Conservation (phyloP, 768 basidiomycete genomes). For the Coprinellus aureogranulatus region DNA sequence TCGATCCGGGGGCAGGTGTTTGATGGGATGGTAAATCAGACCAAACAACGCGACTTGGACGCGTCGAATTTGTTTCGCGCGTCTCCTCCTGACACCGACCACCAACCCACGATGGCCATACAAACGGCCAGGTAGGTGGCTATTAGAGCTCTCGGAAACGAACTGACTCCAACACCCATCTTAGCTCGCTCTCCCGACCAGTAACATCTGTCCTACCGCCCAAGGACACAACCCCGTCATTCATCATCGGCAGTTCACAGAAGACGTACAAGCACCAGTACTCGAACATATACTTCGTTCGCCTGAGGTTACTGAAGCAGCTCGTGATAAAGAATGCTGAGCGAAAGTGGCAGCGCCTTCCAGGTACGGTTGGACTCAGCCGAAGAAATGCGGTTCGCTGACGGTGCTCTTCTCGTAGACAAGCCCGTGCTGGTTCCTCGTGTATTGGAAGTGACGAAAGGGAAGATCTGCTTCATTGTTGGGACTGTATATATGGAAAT, state of each 20-base stretch:
- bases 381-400: neutral
- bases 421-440: conserved; percentile 70
- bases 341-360: conserved; percentile 38
- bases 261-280: conserved; percentile 57
- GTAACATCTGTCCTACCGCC: conserved; percentile 39
- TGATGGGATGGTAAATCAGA: too few relatives aligned
- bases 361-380: conserved; percentile 27
- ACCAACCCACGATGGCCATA: neutral
- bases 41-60: conserved; percentile 1
- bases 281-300: conserved; percentile 55
- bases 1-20: too few relatives aligned
- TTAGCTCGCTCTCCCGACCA: conserved; percentile 24
- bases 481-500: conserved; percentile 99
- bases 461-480: conserved; percentile 82
- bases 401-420: conserved; percentile 43
- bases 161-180: neutral
- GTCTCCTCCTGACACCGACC: neutral
- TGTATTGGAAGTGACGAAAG: conserved; percentile 84
- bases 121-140: neutral
- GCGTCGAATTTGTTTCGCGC: conserved; percentile 1
- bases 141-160: neutral
- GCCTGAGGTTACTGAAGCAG: conserved; percentile 41
- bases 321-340: conserved; percentile 40
- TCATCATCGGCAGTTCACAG: conserved; percentile 38
- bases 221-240: conserved; percentile 39